Evolutionary conservation across 345 rosid genomes (phyloP), one percentile per base, ranked within the genome.

Genomic region (Aurinia saxatilis): DNA sequence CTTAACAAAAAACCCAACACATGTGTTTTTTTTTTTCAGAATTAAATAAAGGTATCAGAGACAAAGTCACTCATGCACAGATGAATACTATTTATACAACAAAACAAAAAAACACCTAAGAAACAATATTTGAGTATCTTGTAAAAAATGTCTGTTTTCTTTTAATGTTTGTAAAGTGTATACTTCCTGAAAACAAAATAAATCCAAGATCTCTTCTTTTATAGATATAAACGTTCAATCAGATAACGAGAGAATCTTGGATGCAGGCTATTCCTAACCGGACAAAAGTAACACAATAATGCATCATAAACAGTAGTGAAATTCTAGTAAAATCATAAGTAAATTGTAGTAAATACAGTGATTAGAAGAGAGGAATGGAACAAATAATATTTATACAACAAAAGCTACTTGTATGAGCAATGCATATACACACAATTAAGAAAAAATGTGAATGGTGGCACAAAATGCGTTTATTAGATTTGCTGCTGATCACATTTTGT

Each of bases 401-500:
- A 21, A 21, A 21, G 4, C 25, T 21, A 21, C 4, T 21, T 21
- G 25, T 21, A 21, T 2, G 2, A 21, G 4, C 25, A 21, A 21
- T 21, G 25, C 25, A 21, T 21, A 21, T 21, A 46, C 38, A 47
- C 16, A 60, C 55, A 47, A 60, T n/a, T 5, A 13, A 21, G 35
- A 44, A 40, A 16, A 27, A 44, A 50, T 36, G 57, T 48, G 36
- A 52, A 52, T 52, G 44, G 51, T 41, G 44, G 51, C 51, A 64
- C 51, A 15, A 63, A 40, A 63, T 51, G 60, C 42, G 51, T 50
- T 50, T 67, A 45, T 14, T 59, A 12, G 60, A 15, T 59, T 68
- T 59, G 73, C 60, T 59, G 21, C 3, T 41, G 33, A 27, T 69
- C 73, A 69, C 50, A 53, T 52, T 53, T 31, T 38, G 13, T 45